Percentiles rank a stretch among this genome's conserved stretches.
phyloP scores from a whole-genome alignment of 805 yeast genomes.

The Saccharomyces mikatae region DNA sequence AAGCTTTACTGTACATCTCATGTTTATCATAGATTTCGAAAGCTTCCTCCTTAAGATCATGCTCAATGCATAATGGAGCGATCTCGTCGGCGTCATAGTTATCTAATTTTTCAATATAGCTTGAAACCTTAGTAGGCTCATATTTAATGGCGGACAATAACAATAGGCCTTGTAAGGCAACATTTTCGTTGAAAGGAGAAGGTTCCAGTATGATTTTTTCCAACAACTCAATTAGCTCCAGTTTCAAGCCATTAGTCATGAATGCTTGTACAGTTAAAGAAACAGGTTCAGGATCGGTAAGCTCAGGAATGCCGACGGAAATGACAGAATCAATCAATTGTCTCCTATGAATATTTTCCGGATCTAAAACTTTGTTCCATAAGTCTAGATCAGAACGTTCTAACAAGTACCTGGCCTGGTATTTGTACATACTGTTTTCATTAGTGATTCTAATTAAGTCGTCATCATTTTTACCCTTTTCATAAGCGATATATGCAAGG shows the following conservation, averaged over 20 bases:
- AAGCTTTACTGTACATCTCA: constrained; percentile 67
- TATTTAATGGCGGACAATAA: constrained; percentile 93
- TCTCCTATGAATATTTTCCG: constrained; percentile 79
- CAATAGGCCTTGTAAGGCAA: constrained; percentile 87
- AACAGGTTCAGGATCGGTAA: constrained; percentile 86
- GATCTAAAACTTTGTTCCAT: constrained; percentile 72
- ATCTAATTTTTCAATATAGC: constrained; percentile 82
- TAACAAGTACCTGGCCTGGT: constrained; percentile 94
- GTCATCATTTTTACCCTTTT: constrained; percentile 85
- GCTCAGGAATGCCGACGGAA: constrained; percentile 92
- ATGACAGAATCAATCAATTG: constrained; percentile 89
- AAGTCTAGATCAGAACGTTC: constrained; percentile 76
- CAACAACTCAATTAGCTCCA: constrained; percentile 85
- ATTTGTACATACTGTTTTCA: constrained; percentile 96
- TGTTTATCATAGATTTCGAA: constrained; percentile 84
- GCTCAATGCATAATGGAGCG: constrained; percentile 85
- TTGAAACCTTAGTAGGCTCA: constrained; percentile 75
- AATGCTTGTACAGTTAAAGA: constrained; percentile 91
- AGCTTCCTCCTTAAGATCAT: constrained; percentile 86
- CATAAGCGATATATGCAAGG: constrained; percentile 94
- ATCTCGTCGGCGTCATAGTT: constrained; percentile 89
- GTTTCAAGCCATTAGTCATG: constrained; percentile 89
- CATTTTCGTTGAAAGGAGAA: constrained; percentile 91
- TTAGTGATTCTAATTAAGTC: constrained; percentile 89
- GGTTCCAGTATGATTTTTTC: constrained; percentile 96